Conservation (phyloP, 345 rosid genomes). For the Gossypioides kirkii region DNA sequence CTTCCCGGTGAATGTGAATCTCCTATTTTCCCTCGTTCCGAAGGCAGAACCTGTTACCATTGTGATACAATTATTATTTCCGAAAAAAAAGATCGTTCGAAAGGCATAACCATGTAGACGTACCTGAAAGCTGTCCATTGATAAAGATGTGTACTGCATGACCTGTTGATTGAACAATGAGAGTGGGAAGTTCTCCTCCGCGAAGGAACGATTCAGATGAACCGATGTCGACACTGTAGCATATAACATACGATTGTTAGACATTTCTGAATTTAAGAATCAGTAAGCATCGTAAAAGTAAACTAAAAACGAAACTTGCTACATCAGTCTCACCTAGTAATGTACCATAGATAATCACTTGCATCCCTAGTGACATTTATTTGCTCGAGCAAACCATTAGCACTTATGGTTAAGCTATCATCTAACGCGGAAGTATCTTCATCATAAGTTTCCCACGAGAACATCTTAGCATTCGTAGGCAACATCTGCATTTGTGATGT, state of each 20-base stretch:
- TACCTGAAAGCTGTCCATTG: conserved; percentile 91
- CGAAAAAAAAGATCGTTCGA: background rate
- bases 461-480: conserved; percentile 46
- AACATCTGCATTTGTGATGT: conserved; percentile 66
- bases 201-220: conserved; percentile 78
- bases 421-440: conserved; percentile 75
- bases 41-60: conserved; percentile 69
- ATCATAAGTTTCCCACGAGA: conserved; percentile 79
- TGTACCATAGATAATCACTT: conserved; percentile 67
- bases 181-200: conserved; percentile 90
- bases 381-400: conserved; percentile 39
- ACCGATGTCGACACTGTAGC: conserved; percentile 64
- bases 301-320: background rate
- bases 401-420: conserved; percentile 57
- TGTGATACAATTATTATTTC: conserved; percentile 3
- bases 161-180: conserved; percentile 77
- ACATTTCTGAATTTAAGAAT: conserved; percentile 1
- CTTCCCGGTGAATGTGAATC: conserved; percentile 73
- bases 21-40: conserved; percentile 76
- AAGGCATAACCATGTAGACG: conserved; percentile 5
- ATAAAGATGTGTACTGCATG: conserved; percentile 89
- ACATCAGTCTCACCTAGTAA: conserved; percentile 32
- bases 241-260: conserved; percentile 1
- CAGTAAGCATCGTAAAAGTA: background rate
- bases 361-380: conserved; percentile 49